These are phyloP conservation scores for Pharus latifolius DNA, from an alignment of 176 grass and related monocot genomes.

Conservation along the genomic window DNA sequence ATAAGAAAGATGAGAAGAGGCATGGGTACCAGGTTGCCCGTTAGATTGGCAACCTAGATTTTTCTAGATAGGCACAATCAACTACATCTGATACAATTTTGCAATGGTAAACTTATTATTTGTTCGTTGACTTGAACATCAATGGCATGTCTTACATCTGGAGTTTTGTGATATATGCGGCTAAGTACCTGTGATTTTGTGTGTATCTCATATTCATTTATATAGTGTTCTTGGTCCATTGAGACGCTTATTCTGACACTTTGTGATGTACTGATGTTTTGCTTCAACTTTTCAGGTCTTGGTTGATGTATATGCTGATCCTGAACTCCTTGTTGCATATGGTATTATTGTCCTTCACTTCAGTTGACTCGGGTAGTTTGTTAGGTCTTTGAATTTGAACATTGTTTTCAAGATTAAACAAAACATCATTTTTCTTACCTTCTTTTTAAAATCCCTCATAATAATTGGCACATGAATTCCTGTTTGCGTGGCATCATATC, in stretches of 20 bases:
- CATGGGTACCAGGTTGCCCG: no score
- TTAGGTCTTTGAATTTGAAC: not conserved
- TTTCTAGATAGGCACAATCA: not conserved
- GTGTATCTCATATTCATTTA: no score
- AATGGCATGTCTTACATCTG: not conserved
- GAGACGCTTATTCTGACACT: not conserved
- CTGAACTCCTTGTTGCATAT: conserved; percentile 95
- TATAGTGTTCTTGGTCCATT: conserved; percentile 1
- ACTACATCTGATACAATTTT: not conserved
- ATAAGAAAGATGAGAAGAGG: no score
- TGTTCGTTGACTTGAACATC: not conserved
- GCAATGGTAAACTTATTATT: not conserved
- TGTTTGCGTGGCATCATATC: no score
- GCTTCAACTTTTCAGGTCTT: conserved; percentile 53
- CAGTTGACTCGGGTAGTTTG: conserved; percentile 6
- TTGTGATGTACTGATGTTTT: conserved; percentile 1
- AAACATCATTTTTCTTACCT: not conserved
- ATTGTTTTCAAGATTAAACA: not conserved
- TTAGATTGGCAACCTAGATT: no score
- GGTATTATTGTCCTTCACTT: conserved; percentile 41
- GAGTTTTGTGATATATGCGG: no score
- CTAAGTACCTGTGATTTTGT: no score
- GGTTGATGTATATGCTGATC: conserved; percentile 86
- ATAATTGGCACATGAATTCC: no score
- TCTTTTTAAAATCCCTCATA: no score